phyloP scores from a whole-genome alignment of 2,329 filamentous ascomycete genomes.

The Penicillium sclerotigenum region DNA sequence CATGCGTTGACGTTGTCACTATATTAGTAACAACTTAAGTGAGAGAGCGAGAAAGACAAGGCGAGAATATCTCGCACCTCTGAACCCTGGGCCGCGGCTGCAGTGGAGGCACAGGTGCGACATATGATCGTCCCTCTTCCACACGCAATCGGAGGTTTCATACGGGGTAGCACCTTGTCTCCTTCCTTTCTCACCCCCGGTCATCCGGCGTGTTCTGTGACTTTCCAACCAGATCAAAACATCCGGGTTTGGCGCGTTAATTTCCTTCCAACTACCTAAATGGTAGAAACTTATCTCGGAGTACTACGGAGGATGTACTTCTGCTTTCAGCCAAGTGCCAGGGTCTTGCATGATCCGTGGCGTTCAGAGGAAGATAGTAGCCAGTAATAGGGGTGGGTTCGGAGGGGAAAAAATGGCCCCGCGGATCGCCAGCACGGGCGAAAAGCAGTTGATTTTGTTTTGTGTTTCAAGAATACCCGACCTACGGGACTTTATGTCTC shows the following conservation, averaged over 20 bases:
- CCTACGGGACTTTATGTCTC: background rate
- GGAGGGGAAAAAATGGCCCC: background rate
- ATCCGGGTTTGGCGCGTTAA: background rate
- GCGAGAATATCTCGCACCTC: background rate
- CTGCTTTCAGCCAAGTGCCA: constrained; percentile 1
- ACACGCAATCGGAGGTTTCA: background rate
- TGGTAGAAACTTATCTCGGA: background rate
- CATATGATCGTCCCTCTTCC: background rate
- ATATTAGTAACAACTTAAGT: background rate
- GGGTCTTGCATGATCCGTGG: background rate
- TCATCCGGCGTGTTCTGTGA: background rate
- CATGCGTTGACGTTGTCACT: background rate
- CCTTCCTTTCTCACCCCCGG: background rate
- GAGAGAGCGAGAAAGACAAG: background rate
- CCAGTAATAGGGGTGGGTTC: background rate
- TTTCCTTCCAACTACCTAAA: background rate
- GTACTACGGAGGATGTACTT: background rate
- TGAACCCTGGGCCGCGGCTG: background rate
- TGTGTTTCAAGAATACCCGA: background rate
- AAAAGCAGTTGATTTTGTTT: background rate
- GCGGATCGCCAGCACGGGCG: constrained; percentile 6
- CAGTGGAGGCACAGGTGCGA: background rate
- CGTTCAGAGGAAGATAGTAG: background rate
- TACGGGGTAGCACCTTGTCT: background rate
- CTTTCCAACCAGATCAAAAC: background rate